Evolutionary conservation across 345 rosid genomes (phyloP).

Genomic region (Viola odorata): DNA sequence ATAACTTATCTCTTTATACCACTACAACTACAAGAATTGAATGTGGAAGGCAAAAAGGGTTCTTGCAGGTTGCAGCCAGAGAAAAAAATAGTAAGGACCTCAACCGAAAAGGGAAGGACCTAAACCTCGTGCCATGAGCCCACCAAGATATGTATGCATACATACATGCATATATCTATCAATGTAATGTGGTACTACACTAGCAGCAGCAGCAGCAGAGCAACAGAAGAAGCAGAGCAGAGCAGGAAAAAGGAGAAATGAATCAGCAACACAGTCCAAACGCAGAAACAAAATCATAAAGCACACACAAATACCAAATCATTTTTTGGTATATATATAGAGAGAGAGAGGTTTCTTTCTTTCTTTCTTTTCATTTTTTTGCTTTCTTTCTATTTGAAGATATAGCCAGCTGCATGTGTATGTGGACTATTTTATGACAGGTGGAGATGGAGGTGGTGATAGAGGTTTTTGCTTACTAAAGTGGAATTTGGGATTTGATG

Average conservation of each 20-base stretch:
- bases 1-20: not conserved
- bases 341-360: not conserved
- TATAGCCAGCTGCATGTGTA: too few species aligned
- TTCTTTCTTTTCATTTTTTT: not conserved
- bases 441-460: too few species aligned
- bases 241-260: conserved; percentile 2
- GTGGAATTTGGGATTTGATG: not conserved
- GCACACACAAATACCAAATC: not conserved
- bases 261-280: conserved; percentile 1
- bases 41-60: conserved; percentile 25
- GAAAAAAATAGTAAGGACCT: conserved; percentile 18
- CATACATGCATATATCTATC: not conserved
- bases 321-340: not conserved
- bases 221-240: too few species aligned
- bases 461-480: not conserved
- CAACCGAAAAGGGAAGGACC: conserved; percentile 32
- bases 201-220: too few species aligned
- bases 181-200: not conserved
- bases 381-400: not conserved
- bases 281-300: conserved; percentile 3
- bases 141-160: conserved; percentile 9
- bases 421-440: too few species aligned
- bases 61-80: conserved; percentile 9
- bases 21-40: conserved; percentile 9
- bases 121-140: conserved; percentile 38